Evolutionary conservation across 495 filamentous ascomycete genomes (phyloP), one percentile per base, ranked within the genome.

Genomic region (Elasticomyces elasticus): DNA sequence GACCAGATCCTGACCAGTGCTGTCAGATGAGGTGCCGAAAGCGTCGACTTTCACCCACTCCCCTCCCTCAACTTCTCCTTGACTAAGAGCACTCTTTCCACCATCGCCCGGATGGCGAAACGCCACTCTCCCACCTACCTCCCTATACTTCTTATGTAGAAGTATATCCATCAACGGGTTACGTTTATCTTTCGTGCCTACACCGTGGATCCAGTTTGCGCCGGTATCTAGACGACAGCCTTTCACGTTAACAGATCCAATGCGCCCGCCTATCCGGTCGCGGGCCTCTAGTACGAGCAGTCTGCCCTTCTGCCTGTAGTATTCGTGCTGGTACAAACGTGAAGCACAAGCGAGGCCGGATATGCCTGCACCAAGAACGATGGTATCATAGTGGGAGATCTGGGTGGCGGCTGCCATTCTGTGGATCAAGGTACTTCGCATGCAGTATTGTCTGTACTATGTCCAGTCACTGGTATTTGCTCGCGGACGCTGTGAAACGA

Each of bases 161-260:
- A 60, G 31, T 2, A 60, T 48, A 9, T 52, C 25, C 51, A 60
- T 47, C 45, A 60, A 31, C 22, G 57, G 57, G 42, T 60, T 60
- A 10, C 51, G 57, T 23, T 42, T 22, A 5, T 55, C 57, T 12
- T 49, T 31, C 12, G 57, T 60, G 0, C 57, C 57, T 7, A 52
- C 42, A 13, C 57, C 57, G 33, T 60, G 57, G 30, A 60, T 60
- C 57, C 57, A 60, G 23, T 60, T 60, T 19, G 57, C 57, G 17
- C 57, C 57, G 27, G 52, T 55, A 24, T 60, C 57, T 23, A 60
- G 38, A 15, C 57, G 57, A 41, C 41, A 20, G 26, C 57, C 57
- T 24, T 60, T 47, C 28, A 60, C 46, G 15, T 46, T 10, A 2
- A 60, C 57, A 15, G 57, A 47, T 33, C 46, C 52, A 6, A 60